These are phyloP conservation scores for Cardamine resedifolia DNA, from an alignment of 345 rosid genomes.

Conservation along the genomic window DNA sequence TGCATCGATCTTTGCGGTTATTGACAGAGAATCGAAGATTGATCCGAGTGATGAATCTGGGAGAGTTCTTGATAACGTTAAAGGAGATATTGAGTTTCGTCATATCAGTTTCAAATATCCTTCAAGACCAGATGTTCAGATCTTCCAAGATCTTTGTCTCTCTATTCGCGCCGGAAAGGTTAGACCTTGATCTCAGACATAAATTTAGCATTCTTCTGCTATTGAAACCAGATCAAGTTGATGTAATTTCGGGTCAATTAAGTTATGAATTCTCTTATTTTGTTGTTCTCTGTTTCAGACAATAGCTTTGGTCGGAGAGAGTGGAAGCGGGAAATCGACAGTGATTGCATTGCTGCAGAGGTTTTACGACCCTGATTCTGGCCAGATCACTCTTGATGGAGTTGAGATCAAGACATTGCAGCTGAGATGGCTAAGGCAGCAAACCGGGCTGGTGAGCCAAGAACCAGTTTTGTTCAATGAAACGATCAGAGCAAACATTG, in stretches of 20 bases:
- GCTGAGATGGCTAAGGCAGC: constrained; percentile 76
- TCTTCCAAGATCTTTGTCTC: constrained; percentile 62
- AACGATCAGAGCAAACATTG: constrained; percentile 74
- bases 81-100: constrained; percentile 67
- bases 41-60: constrained; percentile 78
- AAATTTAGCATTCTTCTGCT: no score
- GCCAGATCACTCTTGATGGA: constrained; percentile 69
- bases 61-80: constrained; percentile 44
- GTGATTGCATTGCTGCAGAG: constrained; percentile 70
- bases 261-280: not conserved
- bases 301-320: constrained; percentile 85
- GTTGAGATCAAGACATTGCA: constrained; percentile 58
- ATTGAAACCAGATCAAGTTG: not conserved
- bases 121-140: constrained; percentile 66
- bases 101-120: constrained; percentile 77
- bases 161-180: constrained; percentile 78
- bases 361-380: constrained; percentile 79
- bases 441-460: constrained; percentile 80
- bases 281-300: constrained; percentile 46
- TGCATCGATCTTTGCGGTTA: constrained; percentile 65
- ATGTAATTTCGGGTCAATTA: not conserved
- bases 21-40: constrained; percentile 65
- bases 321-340: constrained; percentile 85
- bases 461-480: constrained; percentile 73
- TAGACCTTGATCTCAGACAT: not conserved